phyloP scores from a whole-genome alignment of 768 basidiomycete genomes.

The Rossbeevera mucosa region DNA sequence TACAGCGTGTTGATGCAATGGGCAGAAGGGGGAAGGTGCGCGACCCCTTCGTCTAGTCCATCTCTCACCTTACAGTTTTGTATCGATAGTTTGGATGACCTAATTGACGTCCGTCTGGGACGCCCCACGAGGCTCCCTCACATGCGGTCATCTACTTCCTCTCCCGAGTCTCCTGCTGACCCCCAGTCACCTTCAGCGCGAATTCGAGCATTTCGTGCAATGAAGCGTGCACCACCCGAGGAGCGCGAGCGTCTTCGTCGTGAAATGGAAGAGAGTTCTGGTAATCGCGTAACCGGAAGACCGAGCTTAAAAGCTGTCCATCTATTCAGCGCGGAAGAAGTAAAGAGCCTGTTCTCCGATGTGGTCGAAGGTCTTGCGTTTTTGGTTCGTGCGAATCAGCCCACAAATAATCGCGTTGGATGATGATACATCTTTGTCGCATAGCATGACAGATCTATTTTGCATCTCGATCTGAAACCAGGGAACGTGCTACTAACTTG shows the following conservation, averaged over 20 bases:
- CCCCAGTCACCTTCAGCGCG: constrained; percentile 60
- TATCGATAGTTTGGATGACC: constrained; percentile 63
- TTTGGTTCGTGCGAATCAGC: constrained; percentile 48
- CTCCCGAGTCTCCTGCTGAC: constrained; percentile 31
- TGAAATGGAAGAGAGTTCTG: constrained; percentile 39
- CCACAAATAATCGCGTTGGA: neutral
- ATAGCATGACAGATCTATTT: constrained; percentile 77
- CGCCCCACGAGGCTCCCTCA: constrained; percentile 43
- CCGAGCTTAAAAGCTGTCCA: constrained; percentile 70
- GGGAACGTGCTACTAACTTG: constrained; percentile 90
- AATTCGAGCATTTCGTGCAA: constrained; percentile 70
- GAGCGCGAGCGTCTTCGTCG: constrained; percentile 58
- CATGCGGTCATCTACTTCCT: constrained; percentile 31
- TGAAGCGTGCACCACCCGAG: constrained; percentile 58
- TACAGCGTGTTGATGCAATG: constrained; percentile 85
- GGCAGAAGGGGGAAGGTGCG: constrained; percentile 78
- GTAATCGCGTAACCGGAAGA: constrained; percentile 22
- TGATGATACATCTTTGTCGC: constrained; percentile 4
- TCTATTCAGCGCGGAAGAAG: constrained; percentile 79
- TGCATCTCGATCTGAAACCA: constrained; percentile 92
- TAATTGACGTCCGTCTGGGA: constrained; percentile 76
- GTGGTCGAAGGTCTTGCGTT: constrained; percentile 85
- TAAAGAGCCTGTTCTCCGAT: constrained; percentile 75
- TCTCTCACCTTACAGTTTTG: neutral
- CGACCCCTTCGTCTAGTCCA: neutral